phyloP scores from a whole-genome alignment of 2,329 filamentous ascomycete species.

The Claviceps purpurea region DNA sequence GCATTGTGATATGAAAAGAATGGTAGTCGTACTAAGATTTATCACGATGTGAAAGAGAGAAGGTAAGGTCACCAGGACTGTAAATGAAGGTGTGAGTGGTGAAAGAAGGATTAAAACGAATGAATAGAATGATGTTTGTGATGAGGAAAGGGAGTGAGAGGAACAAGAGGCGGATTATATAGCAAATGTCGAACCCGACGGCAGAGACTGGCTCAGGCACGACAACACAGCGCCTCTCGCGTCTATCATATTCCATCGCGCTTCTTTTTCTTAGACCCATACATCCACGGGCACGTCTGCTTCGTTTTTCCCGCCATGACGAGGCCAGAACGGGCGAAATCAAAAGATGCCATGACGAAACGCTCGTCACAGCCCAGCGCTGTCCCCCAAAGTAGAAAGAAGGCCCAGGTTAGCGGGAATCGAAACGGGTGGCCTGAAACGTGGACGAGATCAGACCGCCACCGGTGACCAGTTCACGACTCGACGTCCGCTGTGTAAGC shows the following conservation, averaged over 20 bases:
- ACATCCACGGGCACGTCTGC: too few species aligned
- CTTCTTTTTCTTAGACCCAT: too few species aligned
- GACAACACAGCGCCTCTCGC: too few species aligned
- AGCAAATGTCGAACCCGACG: neutral
- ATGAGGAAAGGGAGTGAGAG: neutral
- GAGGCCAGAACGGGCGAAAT: too few species aligned
- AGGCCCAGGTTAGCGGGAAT: neutral
- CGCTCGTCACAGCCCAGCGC: neutral
- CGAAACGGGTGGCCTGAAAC: slow-evolving; percentile 1
- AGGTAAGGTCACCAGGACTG: slow-evolving; percentile 1
- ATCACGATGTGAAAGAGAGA: neutral
- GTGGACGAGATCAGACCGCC: slow-evolving; percentile 3
- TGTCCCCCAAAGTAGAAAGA: neutral
- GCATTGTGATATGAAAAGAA: slow-evolving; percentile 13
- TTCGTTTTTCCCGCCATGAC: neutral
- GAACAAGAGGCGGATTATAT: neutral
- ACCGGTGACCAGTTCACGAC: neutral
- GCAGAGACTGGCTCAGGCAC: neutral
- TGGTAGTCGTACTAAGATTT: too few species aligned
- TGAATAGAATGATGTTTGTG: neutral
- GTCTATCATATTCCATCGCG: too few species aligned
- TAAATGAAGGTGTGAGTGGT: neutral
- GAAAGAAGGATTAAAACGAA: neutral
- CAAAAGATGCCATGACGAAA: too few species aligned
- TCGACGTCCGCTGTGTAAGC: neutral